Evolutionary conservation across 2,329 filamentous ascomycete species (phyloP), one percentile per base, ranked within the genome.

Genomic region (Ophiostoma sp.): DNA sequence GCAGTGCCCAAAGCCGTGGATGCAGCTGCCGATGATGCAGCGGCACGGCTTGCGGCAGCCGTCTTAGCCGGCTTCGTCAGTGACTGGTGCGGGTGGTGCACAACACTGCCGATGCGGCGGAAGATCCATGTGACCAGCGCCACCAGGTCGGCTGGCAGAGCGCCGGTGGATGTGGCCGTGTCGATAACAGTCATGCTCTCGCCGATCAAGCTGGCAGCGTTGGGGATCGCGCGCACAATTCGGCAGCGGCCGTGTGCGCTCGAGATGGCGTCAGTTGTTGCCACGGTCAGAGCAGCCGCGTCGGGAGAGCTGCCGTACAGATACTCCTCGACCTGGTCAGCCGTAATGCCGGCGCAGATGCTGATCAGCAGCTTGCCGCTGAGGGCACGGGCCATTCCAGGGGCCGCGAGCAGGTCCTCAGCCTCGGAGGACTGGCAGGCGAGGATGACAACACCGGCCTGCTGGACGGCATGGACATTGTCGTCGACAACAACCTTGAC

Each of bases 181-280:
- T 86, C 87, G 72, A 96, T 89, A 67, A 95, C 87, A 4, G 89
- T 94, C 90, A 95, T 95, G 73, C 86, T 88, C 78, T 96, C 89
- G 64, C 91, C 81, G 69, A 96, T 89, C 65, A 91, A 83, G 40
- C 88, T 88, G 11, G 92, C 91, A 0, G 90, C 93, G 80, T 96
- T 96, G 73, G 92, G 92, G 86, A 96, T 92, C 67, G 89, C 91
- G 44, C 92, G 84, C 4, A 96, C 88, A 62, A 95, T 83, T 58
- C 85, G 81, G 77, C 86, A 90, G 52, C 81, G 79, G 41, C 81
- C 81, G 68, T 81, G 80, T 76, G 5, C 79, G 41, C 44, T 40
- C 27, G 64, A 38, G 9, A 41, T 27, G 3, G 41, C 27, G n/a
- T n/a, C 55, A 6, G 55, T n/a, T 11, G 16, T 38, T 1, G 67